Base-by-base conservation (phyloP, 306 rosid genomes). In the Hippophae tibetana region DNA sequence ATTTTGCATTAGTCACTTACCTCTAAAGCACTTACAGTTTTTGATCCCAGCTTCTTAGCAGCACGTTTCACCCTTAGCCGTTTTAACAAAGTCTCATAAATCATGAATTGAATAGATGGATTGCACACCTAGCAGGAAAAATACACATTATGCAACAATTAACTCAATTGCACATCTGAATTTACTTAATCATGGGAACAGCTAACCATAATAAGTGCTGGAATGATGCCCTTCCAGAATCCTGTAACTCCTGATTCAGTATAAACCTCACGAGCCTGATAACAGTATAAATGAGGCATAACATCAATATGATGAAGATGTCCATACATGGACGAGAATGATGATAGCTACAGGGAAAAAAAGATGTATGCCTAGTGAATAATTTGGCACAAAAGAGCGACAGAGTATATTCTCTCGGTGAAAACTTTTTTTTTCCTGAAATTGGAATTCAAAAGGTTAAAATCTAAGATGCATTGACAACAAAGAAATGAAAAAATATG, bases 191-290 rank as follows among this genome's bases (percentile, higher is more conserved):
- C 51, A 58, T 62, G 13, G 57, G 45, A 9, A 1, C n/a, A 55
- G 42, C 92, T 72, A 41, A 87, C 95, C 95, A 87, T 84, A 62
- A 87, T 84, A 54, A 87, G 83, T 12, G 95, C 75, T 65, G 92
- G 95, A 60, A 87, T 62, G 70, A 87, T 85, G 68, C 95, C 95
- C 73, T 84, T 87, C 95, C 95, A 87, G 70, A 84, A 87, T 70
- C 89, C 95, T 60, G 74, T 46, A 60, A 80, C 58, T 73, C 92
- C 83, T 0, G 89, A 88, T 72, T 87, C 95, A 13, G 63, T 46
- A 67, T 69, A 80, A 14, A 87, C 84, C 72, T 84, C 95, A 5
- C 69, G 62, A 43, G 74, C 92, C 95, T 84, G 52, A 64, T 54
- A 62, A 51, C 38, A 31, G 5, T 31, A 31, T 18, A 31, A 31